Conservation (phyloP, 2,329 filamentous ascomycete genomes). For the Beauveria bassiana region DNA sequence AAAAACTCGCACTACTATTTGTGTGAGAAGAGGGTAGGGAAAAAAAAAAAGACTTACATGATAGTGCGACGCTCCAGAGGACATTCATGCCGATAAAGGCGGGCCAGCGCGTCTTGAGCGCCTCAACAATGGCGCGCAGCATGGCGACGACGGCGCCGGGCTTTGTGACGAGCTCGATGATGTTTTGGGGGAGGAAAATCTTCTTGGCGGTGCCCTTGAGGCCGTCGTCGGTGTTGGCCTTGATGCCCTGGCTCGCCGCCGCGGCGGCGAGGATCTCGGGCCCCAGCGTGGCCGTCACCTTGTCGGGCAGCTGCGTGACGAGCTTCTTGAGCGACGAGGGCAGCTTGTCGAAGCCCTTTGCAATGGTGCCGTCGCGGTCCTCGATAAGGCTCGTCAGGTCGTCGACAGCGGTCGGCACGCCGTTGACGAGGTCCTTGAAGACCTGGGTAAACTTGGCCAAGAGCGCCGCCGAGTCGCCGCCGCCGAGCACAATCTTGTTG, state of each 20-base stretch:
- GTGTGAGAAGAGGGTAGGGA: background rate
- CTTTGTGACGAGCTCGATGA: constrained; percentile 76
- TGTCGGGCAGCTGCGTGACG: constrained; percentile 74
- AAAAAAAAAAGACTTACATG: constrained; percentile 49
- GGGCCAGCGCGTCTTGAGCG: constrained; percentile 79
- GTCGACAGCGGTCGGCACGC: constrained; percentile 85
- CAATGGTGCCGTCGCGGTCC: constrained; percentile 53
- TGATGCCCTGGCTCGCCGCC: constrained; percentile 63
- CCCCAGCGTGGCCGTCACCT: constrained; percentile 66
- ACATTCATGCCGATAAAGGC: constrained; percentile 88
- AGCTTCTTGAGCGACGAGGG: constrained; percentile 78
- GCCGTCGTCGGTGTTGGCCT: constrained; percentile 45
- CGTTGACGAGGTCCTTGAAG: constrained; percentile 85
- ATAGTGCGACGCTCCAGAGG: constrained; percentile 80
- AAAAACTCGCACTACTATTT: too few relatives aligned
- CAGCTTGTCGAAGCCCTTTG: constrained; percentile 55
- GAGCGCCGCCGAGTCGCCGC: constrained; percentile 70
- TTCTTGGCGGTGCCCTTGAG: constrained; percentile 58
- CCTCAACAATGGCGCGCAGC: constrained; percentile 84
- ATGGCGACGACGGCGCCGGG: constrained; percentile 80
- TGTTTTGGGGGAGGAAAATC: constrained; percentile 59
- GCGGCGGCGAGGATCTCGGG: constrained; percentile 78
- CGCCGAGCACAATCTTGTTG: constrained; percentile 77
- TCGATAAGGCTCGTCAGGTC: constrained; percentile 65
- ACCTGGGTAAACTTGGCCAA: constrained; percentile 80